These are phyloP conservation scores for Solanum hybrid DNA, from an alignment of 305 asterid genomes.

Conservation along the genomic window DNA sequence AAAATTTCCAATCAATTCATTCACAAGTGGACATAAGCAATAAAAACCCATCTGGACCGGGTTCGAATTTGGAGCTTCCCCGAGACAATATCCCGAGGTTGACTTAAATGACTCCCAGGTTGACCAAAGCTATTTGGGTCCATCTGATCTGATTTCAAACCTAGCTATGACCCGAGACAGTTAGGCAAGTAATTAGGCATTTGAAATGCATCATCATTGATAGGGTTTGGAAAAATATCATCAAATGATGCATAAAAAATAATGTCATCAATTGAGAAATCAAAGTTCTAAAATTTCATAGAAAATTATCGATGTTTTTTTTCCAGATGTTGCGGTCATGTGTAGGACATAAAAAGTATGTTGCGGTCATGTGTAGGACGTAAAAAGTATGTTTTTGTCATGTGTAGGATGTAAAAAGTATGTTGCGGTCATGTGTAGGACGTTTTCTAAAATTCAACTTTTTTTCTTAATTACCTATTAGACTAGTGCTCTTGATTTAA, in stretches of 20 bases:
- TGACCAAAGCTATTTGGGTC: not conserved
- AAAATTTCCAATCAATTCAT: no score
- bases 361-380: no score
- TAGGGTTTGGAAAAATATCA: constrained; percentile 30
- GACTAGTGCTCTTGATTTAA: not conserved
- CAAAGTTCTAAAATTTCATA: not conserved
- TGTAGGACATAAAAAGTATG: not conserved
- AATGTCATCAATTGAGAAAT: constrained; percentile 25
- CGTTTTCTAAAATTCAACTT: no score
- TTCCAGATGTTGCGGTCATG: not conserved
- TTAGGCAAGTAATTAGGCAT: not conserved
- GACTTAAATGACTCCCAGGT: not conserved
- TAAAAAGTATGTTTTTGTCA: no score
- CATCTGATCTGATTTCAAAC: not conserved
- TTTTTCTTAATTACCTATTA: no score
- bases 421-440: no score
- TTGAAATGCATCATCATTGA: constrained; percentile 10
- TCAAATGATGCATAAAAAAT: constrained; percentile 58
- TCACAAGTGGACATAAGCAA: fast-evolving
- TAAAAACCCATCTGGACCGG: fast-evolving
- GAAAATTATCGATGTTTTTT: not conserved
- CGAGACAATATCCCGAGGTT: not conserved
- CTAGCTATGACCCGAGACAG: constrained; percentile 1
- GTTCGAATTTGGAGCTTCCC: not conserved
- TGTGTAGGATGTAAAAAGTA: no score